Conservation (phyloP, 2,329 filamentous ascomycete genomes). For the Scedosporium boydii region DNA sequence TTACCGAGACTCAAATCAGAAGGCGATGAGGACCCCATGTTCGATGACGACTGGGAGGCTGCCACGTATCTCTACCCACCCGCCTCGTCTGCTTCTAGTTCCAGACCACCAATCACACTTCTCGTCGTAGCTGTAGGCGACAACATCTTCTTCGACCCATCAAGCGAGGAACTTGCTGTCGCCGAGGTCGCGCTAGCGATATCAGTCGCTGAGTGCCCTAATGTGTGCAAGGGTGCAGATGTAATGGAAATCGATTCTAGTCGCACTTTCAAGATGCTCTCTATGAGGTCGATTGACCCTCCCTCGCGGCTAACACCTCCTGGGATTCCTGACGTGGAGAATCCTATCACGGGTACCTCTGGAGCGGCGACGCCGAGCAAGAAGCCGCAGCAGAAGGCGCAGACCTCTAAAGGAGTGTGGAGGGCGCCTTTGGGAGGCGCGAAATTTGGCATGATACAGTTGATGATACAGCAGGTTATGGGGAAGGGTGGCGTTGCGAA, state of each 20-base stretch:
- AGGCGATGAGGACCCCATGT: slow-evolving; percentile 89
- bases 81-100: slow-evolving; percentile 18
- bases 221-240: slow-evolving; percentile 12
- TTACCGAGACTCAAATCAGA: slow-evolving; percentile 80
- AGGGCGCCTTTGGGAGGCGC: slow-evolving; percentile 75
- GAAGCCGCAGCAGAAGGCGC: slow-evolving; percentile 28
- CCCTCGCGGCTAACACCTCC: slow-evolving; percentile 64
- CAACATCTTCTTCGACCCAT: slow-evolving; percentile 91
- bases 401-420: slow-evolving; percentile 61
- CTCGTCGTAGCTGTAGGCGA: slow-evolving; percentile 78
- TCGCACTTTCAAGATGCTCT: slow-evolving; percentile 49
- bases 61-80: slow-evolving; percentile 67
- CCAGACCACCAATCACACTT: slow-evolving; percentile 75
- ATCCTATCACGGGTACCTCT: slow-evolving; percentile 40
- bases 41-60: slow-evolving; percentile 95
- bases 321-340: slow-evolving; percentile 56
- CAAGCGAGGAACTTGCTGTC: slow-evolving; percentile 82
- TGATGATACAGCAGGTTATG: slow-evolving; percentile 68
- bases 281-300: slow-evolving; percentile 65
- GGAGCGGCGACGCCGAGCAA: slow-evolving; percentile 23
- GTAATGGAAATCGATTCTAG: slow-evolving; percentile 32
- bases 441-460: slow-evolving; percentile 61
- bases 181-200: slow-evolving; percentile 84
- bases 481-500: slow-evolving; percentile 72
- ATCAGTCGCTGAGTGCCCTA: slow-evolving; percentile 52